Evolutionary conservation across 495 filamentous ascomycete genomes (phyloP), one percentile per base, ranked within the genome.

Genomic region (Aspergillus asperescens): DNA sequence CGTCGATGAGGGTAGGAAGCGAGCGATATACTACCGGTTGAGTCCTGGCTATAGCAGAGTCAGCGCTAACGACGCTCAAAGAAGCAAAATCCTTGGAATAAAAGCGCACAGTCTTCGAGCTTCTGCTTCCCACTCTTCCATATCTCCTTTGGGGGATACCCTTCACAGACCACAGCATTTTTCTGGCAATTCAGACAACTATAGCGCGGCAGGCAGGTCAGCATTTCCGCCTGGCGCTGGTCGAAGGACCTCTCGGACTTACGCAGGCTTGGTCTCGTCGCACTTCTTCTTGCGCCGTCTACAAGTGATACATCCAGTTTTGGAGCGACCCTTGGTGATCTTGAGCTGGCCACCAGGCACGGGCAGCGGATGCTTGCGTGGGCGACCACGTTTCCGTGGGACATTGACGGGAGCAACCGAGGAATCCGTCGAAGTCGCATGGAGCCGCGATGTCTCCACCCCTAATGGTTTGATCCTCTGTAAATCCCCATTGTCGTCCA

Each of bases 211-310:
- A 34, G 37, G n/a, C n/a, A n/a, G n/a, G n/a, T 54, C 31, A 58
- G 34, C 31, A 44, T 5, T 8, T 24, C 15, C 2, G 19, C 28
- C 27, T n/a, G n/a, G 4, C 28, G 1, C n/a, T 6, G 7, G 29
- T 10, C 4, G 13, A 45, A 13, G 22, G 4, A 45, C 31, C n/a
- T 28, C 22, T 3, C 8, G 38, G 1, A 65, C 61, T 65, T 62
- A 95, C 60, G 80, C 74, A 48, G 90, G 90, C 61, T 91, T 94
- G n/a, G 84, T 83, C 74, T 96, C 90, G 64, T 95, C 90, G 70
- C 90, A 96, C 73, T 96, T 96, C 85, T 95, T 96, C 75, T 95
- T 95, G 25, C 90, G 77, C 61, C 86, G 85, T 50, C 90, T 80
- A 74, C 90, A 96, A 42, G 90, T 96, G 50, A 93, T 85, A 69